Evolutionary conservation across 108 stramenopile genomes (phyloP).

Genomic region (Aurantiochytrium sp.): DNA sequence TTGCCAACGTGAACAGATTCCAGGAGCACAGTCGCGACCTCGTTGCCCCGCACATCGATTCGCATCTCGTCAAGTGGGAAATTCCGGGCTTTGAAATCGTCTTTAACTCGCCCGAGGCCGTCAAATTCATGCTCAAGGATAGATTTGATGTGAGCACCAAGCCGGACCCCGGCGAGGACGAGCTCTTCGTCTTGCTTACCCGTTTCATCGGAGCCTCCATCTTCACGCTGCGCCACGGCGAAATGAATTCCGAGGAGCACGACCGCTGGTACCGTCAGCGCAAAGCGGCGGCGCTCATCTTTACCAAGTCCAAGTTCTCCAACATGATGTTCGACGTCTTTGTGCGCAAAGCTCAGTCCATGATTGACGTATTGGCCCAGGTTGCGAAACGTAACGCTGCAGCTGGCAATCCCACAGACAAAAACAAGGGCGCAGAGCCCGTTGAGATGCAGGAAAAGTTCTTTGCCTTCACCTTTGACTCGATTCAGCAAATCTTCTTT

Average conservation of each 20-base stretch:
- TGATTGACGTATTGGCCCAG: not conserved
- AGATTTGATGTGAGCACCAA: slow-evolving; percentile 46
- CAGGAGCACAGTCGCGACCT: not conserved
- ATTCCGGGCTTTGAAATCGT: not conserved
- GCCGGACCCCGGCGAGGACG: not conserved
- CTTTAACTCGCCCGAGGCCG: not conserved
- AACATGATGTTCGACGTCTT: not conserved
- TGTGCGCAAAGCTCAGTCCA: not conserved
- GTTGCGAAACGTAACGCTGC: not conserved
- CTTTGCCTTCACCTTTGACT: slow-evolving; percentile 33
- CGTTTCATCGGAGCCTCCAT: slow-evolving; percentile 43
- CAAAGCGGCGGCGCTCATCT: not conserved
- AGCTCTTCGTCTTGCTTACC: not conserved
- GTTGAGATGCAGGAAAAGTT: not conserved
- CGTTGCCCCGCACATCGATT: not conserved
- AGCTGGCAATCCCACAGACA: not conserved
- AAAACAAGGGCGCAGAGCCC: not conserved
- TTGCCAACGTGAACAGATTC: not conserved
- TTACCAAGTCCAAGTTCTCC: not conserved
- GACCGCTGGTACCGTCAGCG: slow-evolving; percentile 6
- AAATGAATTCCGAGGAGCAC: not conserved
- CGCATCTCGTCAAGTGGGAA: not conserved
- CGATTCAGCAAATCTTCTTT: slow-evolving; percentile 43
- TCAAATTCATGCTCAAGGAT: slow-evolving; percentile 43
- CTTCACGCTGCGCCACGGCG: slow-evolving; percentile 26